Conservation (phyloP, 495 filamentous ascomycete genomes). For the Annulohypoxylon bovei region DNA sequence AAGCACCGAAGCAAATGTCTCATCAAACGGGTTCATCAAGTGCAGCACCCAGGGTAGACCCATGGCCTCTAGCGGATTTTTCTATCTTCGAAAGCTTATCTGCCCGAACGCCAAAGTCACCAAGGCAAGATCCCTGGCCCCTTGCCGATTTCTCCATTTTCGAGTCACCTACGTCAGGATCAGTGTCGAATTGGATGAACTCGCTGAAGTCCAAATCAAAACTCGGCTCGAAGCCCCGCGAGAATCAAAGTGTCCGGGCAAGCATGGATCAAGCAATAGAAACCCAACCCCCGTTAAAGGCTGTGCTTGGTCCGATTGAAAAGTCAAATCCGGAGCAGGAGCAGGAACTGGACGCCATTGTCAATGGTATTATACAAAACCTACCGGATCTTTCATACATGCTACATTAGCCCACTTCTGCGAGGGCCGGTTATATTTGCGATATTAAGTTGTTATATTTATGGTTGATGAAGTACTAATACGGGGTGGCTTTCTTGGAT, state of each 20-base stretch:
- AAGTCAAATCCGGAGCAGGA: slow-evolving; percentile 39
- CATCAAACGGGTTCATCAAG: slow-evolving; percentile 1
- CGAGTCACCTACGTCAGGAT: slow-evolving; percentile 36
- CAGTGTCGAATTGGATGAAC: neutral
- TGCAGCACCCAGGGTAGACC: slow-evolving; percentile 2
- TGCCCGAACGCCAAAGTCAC: slow-evolving; percentile 12
- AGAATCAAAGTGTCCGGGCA: slow-evolving; percentile 6
- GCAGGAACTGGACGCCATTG: slow-evolving; percentile 50
- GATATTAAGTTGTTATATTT: slow-evolving; percentile 14
- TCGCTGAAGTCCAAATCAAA: slow-evolving; percentile 11
- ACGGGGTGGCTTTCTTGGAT: neutral
- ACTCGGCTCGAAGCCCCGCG: slow-evolving; percentile 1
- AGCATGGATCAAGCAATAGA: neutral
- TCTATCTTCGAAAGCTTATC: slow-evolving; percentile 29
- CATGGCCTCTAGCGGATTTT: slow-evolving; percentile 34
- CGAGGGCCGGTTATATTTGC: slow-evolving; percentile 11
- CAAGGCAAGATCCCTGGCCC: slow-evolving; percentile 47
- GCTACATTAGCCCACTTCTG: slow-evolving; percentile 48
- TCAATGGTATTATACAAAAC: slow-evolving; percentile 50
- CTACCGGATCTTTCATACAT: slow-evolving; percentile 66
- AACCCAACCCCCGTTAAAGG: slow-evolving; percentile 1
- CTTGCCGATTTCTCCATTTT: slow-evolving; percentile 53
- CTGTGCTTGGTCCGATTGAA: slow-evolving; percentile 27
- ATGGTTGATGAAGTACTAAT: neutral
- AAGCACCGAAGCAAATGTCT: slow-evolving; percentile 1